Conservation (phyloP, 1,284 basidiomycete genomes). For the Cystobasidium pallidum region DNA sequence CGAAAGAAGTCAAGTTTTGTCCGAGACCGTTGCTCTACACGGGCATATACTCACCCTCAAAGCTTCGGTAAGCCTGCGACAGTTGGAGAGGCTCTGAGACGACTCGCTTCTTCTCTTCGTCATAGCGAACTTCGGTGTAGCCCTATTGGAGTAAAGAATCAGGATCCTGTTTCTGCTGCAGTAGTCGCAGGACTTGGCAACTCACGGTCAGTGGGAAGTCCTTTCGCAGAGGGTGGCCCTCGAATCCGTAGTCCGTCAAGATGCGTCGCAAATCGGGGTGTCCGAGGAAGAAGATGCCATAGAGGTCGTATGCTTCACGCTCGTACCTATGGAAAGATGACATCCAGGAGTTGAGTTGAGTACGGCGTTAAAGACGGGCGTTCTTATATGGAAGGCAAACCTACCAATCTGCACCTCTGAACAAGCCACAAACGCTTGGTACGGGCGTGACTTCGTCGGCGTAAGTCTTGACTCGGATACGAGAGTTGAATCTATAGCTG, state of each 20-base stretch:
- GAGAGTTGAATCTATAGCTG: conserved; percentile 69
- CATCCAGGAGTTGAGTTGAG: too few species aligned
- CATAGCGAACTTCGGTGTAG: conserved; percentile 96
- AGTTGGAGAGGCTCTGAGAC: conserved; percentile 97
- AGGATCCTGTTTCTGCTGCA: conserved; percentile 5
- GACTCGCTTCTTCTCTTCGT: conserved; percentile 97
- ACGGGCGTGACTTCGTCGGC: conserved; percentile 94
- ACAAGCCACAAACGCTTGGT: conserved; percentile 78
- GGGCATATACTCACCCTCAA: conserved; percentile 59
- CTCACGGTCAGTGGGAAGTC: conserved; percentile 93
- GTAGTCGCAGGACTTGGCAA: conserved; percentile 35
- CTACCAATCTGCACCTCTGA: conserved; percentile 92
- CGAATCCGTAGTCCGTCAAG: conserved; percentile 98
- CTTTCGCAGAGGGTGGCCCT: conserved; percentile 95
- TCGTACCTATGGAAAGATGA: conserved; percentile 71
- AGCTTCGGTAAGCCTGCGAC: conserved; percentile 98
- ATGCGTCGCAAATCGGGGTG: conserved; percentile 98
- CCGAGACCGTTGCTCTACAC: background rate
- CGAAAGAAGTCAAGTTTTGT: background rate
- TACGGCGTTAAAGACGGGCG: too few species aligned
- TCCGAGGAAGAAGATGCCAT: conserved; percentile 91
- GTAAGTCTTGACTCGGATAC: conserved; percentile 97
- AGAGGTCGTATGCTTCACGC: conserved; percentile 98
- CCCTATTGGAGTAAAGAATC: conserved; percentile 58
- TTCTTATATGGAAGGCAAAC: conserved; percentile 47